Conservation (phyloP, 2,329 filamentous ascomycete genomes). For the Arthrinium phaeospermum region DNA sequence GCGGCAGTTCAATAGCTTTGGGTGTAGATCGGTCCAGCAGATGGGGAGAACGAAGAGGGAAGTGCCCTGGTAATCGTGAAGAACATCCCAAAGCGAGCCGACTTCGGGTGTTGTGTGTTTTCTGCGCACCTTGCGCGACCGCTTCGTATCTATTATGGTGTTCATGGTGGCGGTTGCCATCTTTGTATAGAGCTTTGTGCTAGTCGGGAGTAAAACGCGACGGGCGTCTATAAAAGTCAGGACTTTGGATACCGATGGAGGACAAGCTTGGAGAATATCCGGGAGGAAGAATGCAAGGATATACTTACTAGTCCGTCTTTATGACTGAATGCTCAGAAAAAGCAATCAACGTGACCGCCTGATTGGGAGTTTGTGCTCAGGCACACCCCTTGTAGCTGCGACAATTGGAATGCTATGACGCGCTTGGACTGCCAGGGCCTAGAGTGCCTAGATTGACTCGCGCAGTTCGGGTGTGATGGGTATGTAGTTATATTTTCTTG, state of each 20-base stretch:
- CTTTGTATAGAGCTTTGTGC: background rate
- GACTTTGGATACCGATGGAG: constrained; percentile 1
- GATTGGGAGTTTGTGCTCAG: background rate
- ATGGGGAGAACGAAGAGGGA: constrained; percentile 59
- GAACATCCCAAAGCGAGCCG: constrained; percentile 58
- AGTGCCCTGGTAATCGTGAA: constrained; percentile 53
- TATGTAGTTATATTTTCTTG: background rate
- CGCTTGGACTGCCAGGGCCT: constrained; percentile 18
- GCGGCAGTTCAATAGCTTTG: constrained; percentile 51
- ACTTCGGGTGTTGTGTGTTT: constrained; percentile 47
- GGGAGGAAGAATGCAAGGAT: background rate
- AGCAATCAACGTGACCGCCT: constrained; percentile 8
- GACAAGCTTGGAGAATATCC: background rate
- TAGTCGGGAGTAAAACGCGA: background rate
- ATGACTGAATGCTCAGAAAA: constrained; percentile 10
- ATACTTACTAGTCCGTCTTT: background rate
- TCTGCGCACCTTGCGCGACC: constrained; percentile 35
- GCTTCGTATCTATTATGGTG: constrained; percentile 27
- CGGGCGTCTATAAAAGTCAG: background rate
- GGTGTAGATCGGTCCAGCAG: constrained; percentile 61
- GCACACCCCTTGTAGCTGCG: constrained; percentile 13
- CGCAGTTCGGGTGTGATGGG: background rate
- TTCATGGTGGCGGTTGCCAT: constrained; percentile 22
- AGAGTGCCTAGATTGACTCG: background rate
- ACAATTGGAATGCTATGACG: constrained; percentile 20